Evolutionary conservation across 1,139 yeast species (phyloP).

Genomic region (Geotrichum aggregatum): DNA sequence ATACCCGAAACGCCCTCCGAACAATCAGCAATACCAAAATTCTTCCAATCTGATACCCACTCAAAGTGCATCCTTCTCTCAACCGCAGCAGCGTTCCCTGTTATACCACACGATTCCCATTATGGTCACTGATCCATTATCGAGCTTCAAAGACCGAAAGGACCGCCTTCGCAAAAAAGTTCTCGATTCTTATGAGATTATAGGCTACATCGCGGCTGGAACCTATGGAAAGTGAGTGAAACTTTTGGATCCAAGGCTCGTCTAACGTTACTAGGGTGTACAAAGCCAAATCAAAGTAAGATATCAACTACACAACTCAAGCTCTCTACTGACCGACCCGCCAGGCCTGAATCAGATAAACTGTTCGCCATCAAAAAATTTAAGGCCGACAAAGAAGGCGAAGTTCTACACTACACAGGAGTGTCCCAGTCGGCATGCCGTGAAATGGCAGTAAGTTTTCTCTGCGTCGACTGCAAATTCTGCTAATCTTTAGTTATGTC

Average conservation of each 20-base stretch:
- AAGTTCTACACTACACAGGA: conserved; percentile 84
- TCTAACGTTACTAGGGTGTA: conserved; percentile 55
- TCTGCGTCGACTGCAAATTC: not conserved
- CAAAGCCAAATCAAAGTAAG: conserved; percentile 58
- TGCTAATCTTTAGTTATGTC: conserved; percentile 48
- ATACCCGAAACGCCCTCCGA: not conserved
- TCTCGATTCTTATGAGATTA: conserved; percentile 72
- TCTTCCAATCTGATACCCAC: not conserved
- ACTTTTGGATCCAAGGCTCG: not conserved
- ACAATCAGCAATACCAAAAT: not conserved
- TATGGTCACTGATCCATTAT: conserved; percentile 36
- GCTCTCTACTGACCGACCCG: not conserved
- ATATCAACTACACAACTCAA: not conserved
- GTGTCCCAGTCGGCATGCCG: conserved; percentile 94
- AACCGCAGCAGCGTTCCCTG: conserved; percentile 1
- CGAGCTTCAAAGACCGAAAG: conserved; percentile 48
- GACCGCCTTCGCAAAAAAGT: conserved; percentile 69
- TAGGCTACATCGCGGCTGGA: conserved; percentile 97
- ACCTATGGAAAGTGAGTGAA: conserved; percentile 62
- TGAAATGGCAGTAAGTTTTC: conserved; percentile 65
- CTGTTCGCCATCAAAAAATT: conserved; percentile 81
- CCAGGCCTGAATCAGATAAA: conserved; percentile 15
- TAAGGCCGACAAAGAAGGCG: conserved; percentile 91
- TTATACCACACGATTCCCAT: conserved; percentile 12
- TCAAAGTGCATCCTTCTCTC: not conserved